phyloP scores from a whole-genome alignment of 345 rosid species.

The Lumnitzera racemosa region DNA sequence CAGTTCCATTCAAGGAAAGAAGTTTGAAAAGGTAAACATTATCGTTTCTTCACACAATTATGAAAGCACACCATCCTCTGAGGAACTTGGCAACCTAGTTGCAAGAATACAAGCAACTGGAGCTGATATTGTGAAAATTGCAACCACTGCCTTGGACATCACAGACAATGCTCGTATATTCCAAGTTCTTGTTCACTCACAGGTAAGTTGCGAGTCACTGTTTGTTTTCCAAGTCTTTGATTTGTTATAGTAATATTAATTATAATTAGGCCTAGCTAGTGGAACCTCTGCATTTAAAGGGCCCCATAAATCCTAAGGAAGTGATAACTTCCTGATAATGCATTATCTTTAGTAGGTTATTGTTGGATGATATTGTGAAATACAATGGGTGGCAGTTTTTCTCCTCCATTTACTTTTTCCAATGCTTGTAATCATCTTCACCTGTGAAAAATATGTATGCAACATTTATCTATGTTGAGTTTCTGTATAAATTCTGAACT shows the following conservation, averaged over 20 bases:
- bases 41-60: slow-evolving; percentile 64
- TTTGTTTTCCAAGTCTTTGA: neutral
- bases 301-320: too few relatives aligned
- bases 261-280: neutral
- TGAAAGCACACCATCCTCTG: slow-evolving; percentile 38
- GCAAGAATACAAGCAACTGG: slow-evolving; percentile 54
- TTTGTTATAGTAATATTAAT: neutral
- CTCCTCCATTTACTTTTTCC: too few relatives aligned
- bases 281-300: too few relatives aligned
- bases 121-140: slow-evolving; percentile 54
- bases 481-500: too few relatives aligned
- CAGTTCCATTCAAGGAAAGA: slow-evolving; percentile 35
- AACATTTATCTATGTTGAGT: too few relatives aligned
- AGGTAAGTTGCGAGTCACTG: slow-evolving; percentile 21
- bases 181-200: slow-evolving; percentile 42
- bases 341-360: too few relatives aligned
- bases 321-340: too few relatives aligned
- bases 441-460: too few relatives aligned
- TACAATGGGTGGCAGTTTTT: too few relatives aligned
- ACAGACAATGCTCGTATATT: slow-evolving; percentile 39
- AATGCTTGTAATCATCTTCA: too few relatives aligned
- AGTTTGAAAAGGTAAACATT: slow-evolving; percentile 34
- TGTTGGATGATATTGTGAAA: too few relatives aligned
- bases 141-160: slow-evolving; percentile 53
- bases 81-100: slow-evolving; percentile 45